Evolutionary conservation across 805 yeast genomes (phyloP).

Genomic region (Candida anglica): DNA sequence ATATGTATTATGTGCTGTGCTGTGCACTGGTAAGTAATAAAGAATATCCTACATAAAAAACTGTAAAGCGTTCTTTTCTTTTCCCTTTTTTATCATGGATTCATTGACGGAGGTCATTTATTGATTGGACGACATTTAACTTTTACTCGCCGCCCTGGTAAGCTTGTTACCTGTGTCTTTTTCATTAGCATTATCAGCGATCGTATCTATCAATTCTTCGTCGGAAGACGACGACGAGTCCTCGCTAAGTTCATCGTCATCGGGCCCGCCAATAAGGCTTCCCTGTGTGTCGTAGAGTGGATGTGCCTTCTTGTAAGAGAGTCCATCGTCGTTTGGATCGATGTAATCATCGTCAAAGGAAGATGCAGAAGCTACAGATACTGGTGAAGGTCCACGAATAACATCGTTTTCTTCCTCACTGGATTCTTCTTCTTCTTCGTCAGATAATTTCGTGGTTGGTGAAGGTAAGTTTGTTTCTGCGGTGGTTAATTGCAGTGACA

Average conservation of each 20-base stretch:
- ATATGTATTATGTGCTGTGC: too few relatives aligned
- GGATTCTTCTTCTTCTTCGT: conserved; percentile 14
- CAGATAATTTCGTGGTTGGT: conserved; percentile 14
- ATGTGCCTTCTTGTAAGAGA: conserved; percentile 61
- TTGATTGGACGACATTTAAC: too few relatives aligned
- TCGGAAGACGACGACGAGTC: conserved; percentile 27
- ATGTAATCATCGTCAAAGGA: conserved; percentile 58
- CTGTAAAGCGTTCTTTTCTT: too few relatives aligned
- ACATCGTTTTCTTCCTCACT: conserved; percentile 9
- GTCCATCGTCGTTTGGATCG: conserved; percentile 81
- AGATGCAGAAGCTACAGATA: conserved; percentile 1
- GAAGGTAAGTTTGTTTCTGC: conserved; percentile 32
- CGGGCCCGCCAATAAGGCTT: conserved; percentile 10
- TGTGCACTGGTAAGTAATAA: too few relatives aligned
- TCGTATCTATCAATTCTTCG: conserved; percentile 17
- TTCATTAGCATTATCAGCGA: conserved; percentile 16
- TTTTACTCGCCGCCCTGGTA: conserved; percentile 39
- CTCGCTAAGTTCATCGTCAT: conserved; percentile 24
- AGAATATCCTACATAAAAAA: too few relatives aligned
- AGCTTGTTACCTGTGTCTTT: conserved; percentile 21
- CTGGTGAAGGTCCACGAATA: conserved; percentile 6
- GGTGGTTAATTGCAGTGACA: conserved; percentile 68
- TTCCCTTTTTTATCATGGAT: too few relatives aligned
- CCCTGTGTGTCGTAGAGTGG: conserved; percentile 53
- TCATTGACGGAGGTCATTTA: too few relatives aligned